Percentiles rank a stretch among this genome's conserved stretches.
These are phyloP conservation scores for Bolboschoenoplectus hybrid DNA, from an alignment of 202 grass and related monocot species.

Conservation along the genomic window DNA sequence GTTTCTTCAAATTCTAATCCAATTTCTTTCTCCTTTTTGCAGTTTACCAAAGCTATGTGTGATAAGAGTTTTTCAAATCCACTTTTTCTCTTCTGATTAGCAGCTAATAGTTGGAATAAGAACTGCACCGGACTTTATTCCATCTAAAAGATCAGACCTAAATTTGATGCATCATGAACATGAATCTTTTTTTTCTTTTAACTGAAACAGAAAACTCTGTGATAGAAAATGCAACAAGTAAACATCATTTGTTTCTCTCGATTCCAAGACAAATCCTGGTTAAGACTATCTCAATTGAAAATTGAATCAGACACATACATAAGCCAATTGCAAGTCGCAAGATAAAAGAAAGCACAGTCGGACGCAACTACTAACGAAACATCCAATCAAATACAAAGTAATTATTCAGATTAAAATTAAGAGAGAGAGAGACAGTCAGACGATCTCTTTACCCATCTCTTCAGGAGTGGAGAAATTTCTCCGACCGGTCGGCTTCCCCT, in stretches of 20 bases:
- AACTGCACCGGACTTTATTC: conserved; percentile 6
- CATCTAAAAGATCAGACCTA: conserved; percentile 22
- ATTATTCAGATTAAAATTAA: neutral
- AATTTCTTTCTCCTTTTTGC: neutral
- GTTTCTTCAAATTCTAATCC: conserved; percentile 7
- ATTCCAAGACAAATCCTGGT: neutral
- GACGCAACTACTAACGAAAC: neutral
- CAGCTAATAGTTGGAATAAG: conserved; percentile 6
- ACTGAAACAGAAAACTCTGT: neutral
- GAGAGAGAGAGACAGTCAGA: neutral
- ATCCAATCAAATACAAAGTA: neutral
- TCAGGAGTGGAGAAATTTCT: conserved; percentile 95
- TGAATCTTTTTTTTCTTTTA: neutral
- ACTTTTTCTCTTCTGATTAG: neutral
- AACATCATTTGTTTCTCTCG: neutral
- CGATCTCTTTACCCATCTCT: conserved; percentile 73
- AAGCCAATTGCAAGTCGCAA: neutral
- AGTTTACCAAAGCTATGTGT: neutral
- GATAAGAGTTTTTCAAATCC: neutral
- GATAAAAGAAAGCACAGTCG: neutral
- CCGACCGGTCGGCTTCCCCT: conserved; percentile 95
- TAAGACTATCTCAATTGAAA: neutral
- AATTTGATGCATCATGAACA: neutral
- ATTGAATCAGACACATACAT: neutral
- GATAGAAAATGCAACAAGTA: neutral